Conservation (phyloP, 345 rosid species). For the Syzygium aqueum region DNA sequence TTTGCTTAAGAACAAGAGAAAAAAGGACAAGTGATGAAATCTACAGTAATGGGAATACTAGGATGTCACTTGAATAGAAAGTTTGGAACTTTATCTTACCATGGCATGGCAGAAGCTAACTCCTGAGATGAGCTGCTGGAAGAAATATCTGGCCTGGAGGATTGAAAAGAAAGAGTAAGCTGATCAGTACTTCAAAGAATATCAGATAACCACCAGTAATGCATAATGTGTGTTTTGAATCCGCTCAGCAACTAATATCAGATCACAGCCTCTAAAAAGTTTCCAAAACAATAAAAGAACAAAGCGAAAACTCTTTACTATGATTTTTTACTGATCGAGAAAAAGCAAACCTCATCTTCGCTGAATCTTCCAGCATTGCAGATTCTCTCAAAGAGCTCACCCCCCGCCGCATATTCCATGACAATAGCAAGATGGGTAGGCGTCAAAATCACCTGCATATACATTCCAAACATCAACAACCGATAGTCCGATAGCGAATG, state of each 20-base stretch:
- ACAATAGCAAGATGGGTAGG: conserved; percentile 71
- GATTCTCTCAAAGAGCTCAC: conserved; percentile 80
- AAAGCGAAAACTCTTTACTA: background rate
- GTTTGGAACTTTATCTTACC: conserved; percentile 20
- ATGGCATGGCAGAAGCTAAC: conserved; percentile 75
- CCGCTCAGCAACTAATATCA: background rate
- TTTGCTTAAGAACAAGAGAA: conserved; percentile 27
- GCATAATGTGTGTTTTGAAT: background rate
- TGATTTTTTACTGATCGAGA: background rate
- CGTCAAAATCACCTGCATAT: conserved; percentile 32
- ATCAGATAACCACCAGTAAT: background rate
- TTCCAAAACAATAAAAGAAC: background rate
- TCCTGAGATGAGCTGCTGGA: conserved; percentile 87
- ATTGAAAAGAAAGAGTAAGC: background rate
- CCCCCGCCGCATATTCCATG: conserved; percentile 95
- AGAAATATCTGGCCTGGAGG: conserved; percentile 58
- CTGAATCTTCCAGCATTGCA: conserved; percentile 86
- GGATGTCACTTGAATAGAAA: background rate
- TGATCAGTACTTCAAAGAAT: background rate
- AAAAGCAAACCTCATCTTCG: conserved; percentile 59
- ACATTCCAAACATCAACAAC: background rate
- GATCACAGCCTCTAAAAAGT: background rate
- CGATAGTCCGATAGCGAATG: background rate
- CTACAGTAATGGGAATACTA: background rate
- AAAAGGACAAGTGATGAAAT: background rate